A percentile compares a stretch with the other conserved stretches of the same genome.
These are phyloP conservation scores for Sclerotinia trifoliorum DNA, from an alignment of 2,329 filamentous ascomycete genomes.

Conservation along the genomic window DNA sequence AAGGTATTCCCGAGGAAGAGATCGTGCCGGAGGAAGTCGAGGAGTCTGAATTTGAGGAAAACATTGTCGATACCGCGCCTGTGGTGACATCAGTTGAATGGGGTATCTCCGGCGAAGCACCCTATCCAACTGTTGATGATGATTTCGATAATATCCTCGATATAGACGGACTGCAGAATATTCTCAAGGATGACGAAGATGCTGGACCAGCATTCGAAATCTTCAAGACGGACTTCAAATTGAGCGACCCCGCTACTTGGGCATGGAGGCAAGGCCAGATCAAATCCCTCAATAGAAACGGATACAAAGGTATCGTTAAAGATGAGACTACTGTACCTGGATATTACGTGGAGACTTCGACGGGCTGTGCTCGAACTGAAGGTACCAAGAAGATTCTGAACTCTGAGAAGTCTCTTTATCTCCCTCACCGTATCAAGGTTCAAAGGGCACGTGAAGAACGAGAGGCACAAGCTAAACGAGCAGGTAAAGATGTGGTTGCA, in stretches of 20 bases:
- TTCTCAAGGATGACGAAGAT: constrained; percentile 69
- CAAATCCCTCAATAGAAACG: constrained; percentile 64
- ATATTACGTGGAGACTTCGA: constrained; percentile 80
- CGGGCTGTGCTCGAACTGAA: constrained; percentile 87
- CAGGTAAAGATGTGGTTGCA: constrained; percentile 62
- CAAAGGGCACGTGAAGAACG: constrained; percentile 87
- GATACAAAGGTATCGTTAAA: constrained; percentile 47
- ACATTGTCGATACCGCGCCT: constrained; percentile 42
- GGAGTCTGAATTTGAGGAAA: constrained; percentile 38
- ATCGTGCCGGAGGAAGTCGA: constrained; percentile 41
- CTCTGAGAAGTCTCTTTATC: constrained; percentile 95
- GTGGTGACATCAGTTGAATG: constrained; percentile 52
- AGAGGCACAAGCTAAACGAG: constrained; percentile 71
- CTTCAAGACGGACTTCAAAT: constrained; percentile 46
- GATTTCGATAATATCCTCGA: constrained; percentile 63
- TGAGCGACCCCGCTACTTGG: constrained; percentile 62
- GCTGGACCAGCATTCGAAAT: constrained; percentile 54
- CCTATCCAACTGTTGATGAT: constrained; percentile 64
- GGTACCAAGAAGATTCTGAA: constrained; percentile 94
- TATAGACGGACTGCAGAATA: constrained; percentile 67
- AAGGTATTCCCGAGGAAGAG: constrained; percentile 46
- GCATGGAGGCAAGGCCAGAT: constrained; percentile 71
- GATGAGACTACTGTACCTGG: constrained; percentile 53
- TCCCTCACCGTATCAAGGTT: constrained; percentile 96
- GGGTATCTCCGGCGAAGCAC: constrained; percentile 57